Percentiles rank a stretch among this genome's conserved stretches.
These are phyloP conservation scores for Rubus idaeus DNA, from an alignment of 306 rosid genomes.

Conservation along the genomic window DNA sequence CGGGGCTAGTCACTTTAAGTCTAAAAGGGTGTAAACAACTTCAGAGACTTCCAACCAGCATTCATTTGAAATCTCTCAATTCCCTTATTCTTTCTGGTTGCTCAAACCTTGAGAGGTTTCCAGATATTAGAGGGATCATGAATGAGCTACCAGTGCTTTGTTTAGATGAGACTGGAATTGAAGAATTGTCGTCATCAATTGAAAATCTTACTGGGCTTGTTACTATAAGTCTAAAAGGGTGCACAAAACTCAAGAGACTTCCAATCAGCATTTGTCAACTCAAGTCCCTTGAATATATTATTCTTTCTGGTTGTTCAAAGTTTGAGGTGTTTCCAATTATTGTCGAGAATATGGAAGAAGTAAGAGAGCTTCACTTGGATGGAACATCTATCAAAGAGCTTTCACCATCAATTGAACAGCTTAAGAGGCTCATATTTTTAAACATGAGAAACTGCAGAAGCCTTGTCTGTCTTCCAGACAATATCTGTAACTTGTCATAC, in stretches of 20 bases:
- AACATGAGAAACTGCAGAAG: too few species aligned
- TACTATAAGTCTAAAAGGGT: neutral
- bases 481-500: too few species aligned
- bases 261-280: slow-evolving; percentile 1
- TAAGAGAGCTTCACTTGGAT: neutral
- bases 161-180: neutral
- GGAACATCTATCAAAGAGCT: neutral
- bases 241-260: neutral
- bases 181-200: too few species aligned
- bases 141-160: neutral
- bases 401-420: neutral
- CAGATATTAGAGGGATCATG: neutral
- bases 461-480: too few species aligned
- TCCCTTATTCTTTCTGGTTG: neutral
- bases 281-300: neutral
- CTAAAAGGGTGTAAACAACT: neutral
- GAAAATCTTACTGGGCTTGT: too few species aligned
- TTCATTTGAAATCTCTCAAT: neutral
- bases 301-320: neutral
- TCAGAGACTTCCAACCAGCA: neutral
- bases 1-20: neutral
- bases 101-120: neutral
- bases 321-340: neutral
- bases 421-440: too few species aligned
- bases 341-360: neutral